Conservation (phyloP, 768 basidiomycete species). For the Leccinum uliginosum region DNA sequence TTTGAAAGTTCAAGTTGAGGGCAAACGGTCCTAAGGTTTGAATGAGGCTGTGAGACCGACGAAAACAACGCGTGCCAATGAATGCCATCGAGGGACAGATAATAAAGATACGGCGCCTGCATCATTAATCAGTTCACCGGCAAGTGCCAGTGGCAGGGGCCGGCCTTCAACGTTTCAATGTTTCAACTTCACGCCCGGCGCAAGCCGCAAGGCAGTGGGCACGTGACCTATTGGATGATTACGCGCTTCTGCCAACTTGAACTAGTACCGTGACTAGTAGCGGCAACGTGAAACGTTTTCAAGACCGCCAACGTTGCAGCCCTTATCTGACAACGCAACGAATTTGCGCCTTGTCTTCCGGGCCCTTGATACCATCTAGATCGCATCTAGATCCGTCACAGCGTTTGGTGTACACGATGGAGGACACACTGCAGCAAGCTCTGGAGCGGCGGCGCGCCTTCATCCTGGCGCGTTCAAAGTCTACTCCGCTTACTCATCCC, state of each 20-base stretch:
- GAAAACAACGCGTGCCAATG: not conserved
- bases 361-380: not conserved
- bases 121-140: too few relatives aligned
- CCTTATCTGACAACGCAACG: not conserved
- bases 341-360: not conserved
- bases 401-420: not conserved
- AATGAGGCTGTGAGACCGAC: not conserved
- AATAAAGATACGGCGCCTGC: not conserved
- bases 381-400: not conserved
- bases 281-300: not conserved
- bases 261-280: too few relatives aligned
- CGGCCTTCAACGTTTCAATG: too few relatives aligned
- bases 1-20: too few relatives aligned
- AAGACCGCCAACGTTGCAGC: not conserved
- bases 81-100: not conserved
- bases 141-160: too few relatives aligned
- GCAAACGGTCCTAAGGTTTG: not conserved
- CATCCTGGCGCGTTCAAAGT: conserved; percentile 5
- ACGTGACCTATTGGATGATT: conserved; percentile 7
- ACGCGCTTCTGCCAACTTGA: not conserved
- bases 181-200: too few relatives aligned
- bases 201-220: too few relatives aligned
- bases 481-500: conserved; percentile 5
- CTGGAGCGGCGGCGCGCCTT: not conserved
- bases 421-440: not conserved